Evolutionary conservation across 306 rosid species (phyloP), one percentile per base, ranked within the genome.

Genomic region (Prunus fruticosa): DNA sequence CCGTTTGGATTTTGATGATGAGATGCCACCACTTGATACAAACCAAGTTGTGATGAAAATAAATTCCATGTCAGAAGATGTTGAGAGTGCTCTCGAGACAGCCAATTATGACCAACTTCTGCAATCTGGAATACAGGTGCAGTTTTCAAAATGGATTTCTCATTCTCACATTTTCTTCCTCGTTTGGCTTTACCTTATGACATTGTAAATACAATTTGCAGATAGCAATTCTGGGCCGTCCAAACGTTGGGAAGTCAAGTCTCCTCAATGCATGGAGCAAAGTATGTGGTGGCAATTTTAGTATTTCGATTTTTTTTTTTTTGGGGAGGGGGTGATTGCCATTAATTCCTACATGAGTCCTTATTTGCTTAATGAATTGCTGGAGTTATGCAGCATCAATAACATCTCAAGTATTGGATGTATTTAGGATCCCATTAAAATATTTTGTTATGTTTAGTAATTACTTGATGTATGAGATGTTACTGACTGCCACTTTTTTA

Each of bases 261-360:
- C 95, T 95, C 79, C 98, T 95, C 78, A 95, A 95, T 92, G 96
- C 97, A 77, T 95, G 98, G 98, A 89, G 97, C 93, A 92, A 88
- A 90, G 98, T 95, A 89, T 79, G 97, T 81, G 60, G 61, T 68
- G 68, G 16, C 15, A 58, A 16, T 25, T 25, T 45, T 69, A 27
- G 19, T 58, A 2, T 67, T 38, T 34, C 28, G 28, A 54, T 34
- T 32, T n/a, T n/a, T n/a, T 62, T 56, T 74, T 38, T 19, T 51
- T 2, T 1, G 1, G 65, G 65, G 7, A 2, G 7, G 56, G 20
- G 56, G 0, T 51, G 43, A 43, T 19, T 56, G 13, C 6, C 11
- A 19, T 67, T 28, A 67, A 12, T 67, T 6, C 45, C 52, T 2
- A 65, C 73, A 51, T 2, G 47, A 6, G 1, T 30, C 49, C 62